Percentiles rank a stretch among this genome's conserved stretches.
Evolutionary conservation across 2,329 filamentous ascomycete species (phyloP).

Genomic region (Aureobasidium namibiae): DNA sequence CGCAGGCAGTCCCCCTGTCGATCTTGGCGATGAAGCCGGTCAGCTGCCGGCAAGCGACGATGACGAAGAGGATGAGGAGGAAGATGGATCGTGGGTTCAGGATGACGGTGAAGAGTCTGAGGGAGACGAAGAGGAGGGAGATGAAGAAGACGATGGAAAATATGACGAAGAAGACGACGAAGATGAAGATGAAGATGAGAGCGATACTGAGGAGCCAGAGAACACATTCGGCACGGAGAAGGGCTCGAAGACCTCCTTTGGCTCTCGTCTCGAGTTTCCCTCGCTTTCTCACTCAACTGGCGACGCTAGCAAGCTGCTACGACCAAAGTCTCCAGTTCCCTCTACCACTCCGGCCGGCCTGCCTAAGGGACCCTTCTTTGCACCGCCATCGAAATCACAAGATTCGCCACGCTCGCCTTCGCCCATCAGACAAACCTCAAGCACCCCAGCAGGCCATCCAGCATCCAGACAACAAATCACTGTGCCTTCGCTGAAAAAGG

Average conservation of each 20-base stretch:
- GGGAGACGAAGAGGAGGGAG: conserved; percentile 30
- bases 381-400: conserved; percentile 13
- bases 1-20: conserved; percentile 40
- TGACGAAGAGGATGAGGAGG: conserved; percentile 21
- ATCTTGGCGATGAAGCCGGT: conserved; percentile 25
- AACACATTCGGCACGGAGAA: not conserved
- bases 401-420: conserved; percentile 59
- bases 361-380: conserved; percentile 15
- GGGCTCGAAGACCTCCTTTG: conserved; percentile 6
- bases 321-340: conserved; percentile 1
- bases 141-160: too few species aligned
- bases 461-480: conserved; percentile 15
- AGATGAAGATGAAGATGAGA: conserved; percentile 20
- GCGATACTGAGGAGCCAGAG: not conserved
- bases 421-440: conserved; percentile 50
- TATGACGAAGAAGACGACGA: conserved; percentile 26
- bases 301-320: not conserved
- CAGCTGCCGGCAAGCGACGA: conserved; percentile 23
- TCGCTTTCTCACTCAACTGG: conserved; percentile 1
- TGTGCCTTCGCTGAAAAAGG: conserved; percentile 15
- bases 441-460: conserved; percentile 36
- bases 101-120: conserved; percentile 30
- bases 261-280: conserved; percentile 15
- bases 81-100: conserved; percentile 21
- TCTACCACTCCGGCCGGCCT: conserved; percentile 17